phyloP scores from a whole-genome alignment of 495 filamentous ascomycete species.

The Talaromyces nanjingensis region DNA sequence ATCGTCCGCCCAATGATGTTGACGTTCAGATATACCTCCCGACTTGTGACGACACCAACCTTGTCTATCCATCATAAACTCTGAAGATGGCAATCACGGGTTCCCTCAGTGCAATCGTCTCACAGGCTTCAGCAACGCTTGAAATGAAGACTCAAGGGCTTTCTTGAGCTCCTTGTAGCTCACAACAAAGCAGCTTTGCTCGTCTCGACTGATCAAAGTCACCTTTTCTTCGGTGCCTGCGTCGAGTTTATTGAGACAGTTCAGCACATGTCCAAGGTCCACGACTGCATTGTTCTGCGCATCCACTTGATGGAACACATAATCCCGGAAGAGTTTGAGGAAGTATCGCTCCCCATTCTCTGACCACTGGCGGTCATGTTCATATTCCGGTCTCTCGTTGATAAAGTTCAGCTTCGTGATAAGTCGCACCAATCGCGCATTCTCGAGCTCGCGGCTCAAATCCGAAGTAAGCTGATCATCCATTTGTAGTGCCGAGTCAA shows the following conservation, averaged over 20 bases:
- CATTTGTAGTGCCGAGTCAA: conserved; percentile 67
- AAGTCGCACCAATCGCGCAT: conserved; percentile 76
- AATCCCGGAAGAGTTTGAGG: conserved; percentile 91
- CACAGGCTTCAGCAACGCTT: conserved; percentile 59
- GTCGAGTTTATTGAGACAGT: conserved; percentile 84
- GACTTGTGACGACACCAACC: not conserved
- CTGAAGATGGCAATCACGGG: not conserved
- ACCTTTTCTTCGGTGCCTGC: conserved; percentile 83
- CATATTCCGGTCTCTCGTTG: conserved; percentile 82
- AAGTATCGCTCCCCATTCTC: conserved; percentile 87
- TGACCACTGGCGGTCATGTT: conserved; percentile 68
- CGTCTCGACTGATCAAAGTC: conserved; percentile 77
- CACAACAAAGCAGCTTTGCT: conserved; percentile 77
- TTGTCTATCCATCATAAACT: not conserved
- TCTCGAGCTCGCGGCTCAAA: conserved; percentile 78
- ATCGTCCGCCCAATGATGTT: not conserved
- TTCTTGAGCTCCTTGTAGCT: conserved; percentile 84
- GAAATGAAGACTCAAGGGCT: conserved; percentile 69
- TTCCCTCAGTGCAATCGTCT: conserved; percentile 33
- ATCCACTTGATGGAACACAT: conserved; percentile 93
- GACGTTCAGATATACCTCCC: not conserved
- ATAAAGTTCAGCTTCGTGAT: conserved; percentile 78
- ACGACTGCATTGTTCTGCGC: conserved; percentile 70
- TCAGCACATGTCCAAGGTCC: conserved; percentile 77
- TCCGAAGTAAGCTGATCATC: conserved; percentile 65